Percentiles rank a stretch among this genome's conserved stretches.
These are phyloP conservation scores for Phytophthora citrophthora DNA, from an alignment of 352 stramenopile species.

Conservation along the genomic window DNA sequence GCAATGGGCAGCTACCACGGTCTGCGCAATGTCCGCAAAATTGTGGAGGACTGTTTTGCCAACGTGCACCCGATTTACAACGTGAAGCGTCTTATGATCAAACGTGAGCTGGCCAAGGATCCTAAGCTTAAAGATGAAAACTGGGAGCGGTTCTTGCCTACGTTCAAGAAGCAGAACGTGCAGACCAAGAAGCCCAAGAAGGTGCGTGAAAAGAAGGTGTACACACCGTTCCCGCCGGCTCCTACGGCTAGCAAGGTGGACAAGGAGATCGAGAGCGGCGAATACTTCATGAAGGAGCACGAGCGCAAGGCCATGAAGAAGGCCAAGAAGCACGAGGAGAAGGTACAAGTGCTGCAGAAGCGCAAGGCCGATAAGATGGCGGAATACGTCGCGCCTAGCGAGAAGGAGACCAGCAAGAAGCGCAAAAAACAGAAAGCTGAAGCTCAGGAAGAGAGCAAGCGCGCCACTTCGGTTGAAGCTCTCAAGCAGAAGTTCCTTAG, in stretches of 20 bases:
- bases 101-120: conserved; percentile 99
- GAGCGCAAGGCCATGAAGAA: conserved; percentile 94
- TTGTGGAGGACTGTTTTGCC: conserved; percentile 99
- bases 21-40: conserved; percentile 95
- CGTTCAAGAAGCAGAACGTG: conserved; percentile 99
- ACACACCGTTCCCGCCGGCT: conserved; percentile 99
- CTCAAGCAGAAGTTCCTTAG: conserved; percentile 88
- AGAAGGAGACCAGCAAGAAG: conserved; percentile 83
- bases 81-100: conserved; percentile 99
- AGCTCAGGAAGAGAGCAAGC: conserved; percentile 51
- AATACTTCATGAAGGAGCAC: conserved; percentile 99
- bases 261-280: conserved; percentile 97
- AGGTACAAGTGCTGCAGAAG: conserved; percentile 63
- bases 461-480: conserved; percentile 59
- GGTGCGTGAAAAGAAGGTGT: conserved; percentile 93
- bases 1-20: conserved; percentile 90
- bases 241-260: conserved; percentile 97
- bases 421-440: conserved; percentile 73
- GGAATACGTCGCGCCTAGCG: conserved; percentile 75
- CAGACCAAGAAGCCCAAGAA: conserved; percentile 95
- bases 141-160: conserved; percentile 98
- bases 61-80: conserved; percentile 99
- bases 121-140: conserved; percentile 96
- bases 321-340: conserved; percentile 83
- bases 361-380: conserved; percentile 77